Conservation (phyloP, 2,329 filamentous ascomycete species). For the Fusarium floridanum region DNA sequence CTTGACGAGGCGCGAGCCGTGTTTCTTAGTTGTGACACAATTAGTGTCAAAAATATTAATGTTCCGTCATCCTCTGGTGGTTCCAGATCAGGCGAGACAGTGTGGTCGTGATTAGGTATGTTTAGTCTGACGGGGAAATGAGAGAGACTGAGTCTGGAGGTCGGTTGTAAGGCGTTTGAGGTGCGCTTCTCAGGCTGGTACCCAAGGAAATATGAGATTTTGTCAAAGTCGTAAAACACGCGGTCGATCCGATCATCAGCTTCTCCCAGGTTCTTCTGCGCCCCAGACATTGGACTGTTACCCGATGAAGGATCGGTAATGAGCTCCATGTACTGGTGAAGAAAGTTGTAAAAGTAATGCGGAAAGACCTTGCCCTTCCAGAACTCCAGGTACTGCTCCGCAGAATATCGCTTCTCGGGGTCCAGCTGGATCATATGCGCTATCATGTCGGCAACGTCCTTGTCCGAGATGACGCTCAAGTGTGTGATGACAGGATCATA, state of each 20-base stretch:
- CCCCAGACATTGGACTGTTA: constrained; percentile 76
- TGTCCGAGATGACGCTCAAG: constrained; percentile 87
- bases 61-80: constrained; percentile 86
- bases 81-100: constrained; percentile 70
- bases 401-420: constrained; percentile 90
- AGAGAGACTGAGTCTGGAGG: constrained; percentile 64
- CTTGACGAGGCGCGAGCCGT: constrained; percentile 90
- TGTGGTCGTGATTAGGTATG: constrained; percentile 86
- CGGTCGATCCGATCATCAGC: constrained; percentile 94
- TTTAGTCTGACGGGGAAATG: constrained; percentile 87
- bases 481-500: constrained; percentile 89
- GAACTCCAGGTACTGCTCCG: constrained; percentile 92
- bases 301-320: constrained; percentile 92
- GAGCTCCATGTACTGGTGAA: constrained; percentile 97
- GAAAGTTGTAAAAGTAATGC: constrained; percentile 95
- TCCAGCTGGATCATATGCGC: constrained; percentile 96
- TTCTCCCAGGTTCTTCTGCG: constrained; percentile 80
- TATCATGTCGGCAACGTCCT: constrained; percentile 88
- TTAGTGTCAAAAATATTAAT: constrained; percentile 88
- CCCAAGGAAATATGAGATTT: constrained; percentile 94
- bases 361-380: constrained; percentile 95
- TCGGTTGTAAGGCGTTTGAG: constrained; percentile 43
- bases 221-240: constrained; percentile 95
- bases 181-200: constrained; percentile 68
- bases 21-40: constrained; percentile 89